Evolutionary conservation across 2,329 filamentous ascomycete species (phyloP).

Genomic region (Blastomyces parvus): DNA sequence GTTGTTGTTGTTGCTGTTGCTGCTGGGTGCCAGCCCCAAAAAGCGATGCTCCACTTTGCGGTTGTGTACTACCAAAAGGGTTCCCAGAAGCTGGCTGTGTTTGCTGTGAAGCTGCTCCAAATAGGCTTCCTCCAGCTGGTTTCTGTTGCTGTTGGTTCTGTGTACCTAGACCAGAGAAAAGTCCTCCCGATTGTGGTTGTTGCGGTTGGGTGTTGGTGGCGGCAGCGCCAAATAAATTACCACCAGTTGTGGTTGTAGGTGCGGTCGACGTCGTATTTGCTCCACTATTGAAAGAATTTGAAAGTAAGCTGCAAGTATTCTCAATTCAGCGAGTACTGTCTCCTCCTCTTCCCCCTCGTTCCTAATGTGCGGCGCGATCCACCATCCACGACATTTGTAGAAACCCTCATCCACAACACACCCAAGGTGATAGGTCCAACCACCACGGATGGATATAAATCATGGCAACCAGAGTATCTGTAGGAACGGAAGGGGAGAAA

Average conservation of each 20-base stretch:
- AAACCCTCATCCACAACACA: background rate
- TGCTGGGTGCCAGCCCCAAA: conserved; percentile 11
- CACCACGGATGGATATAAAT: background rate
- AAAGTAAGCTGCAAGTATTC: conserved; percentile 3
- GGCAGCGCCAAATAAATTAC: conserved; percentile 23
- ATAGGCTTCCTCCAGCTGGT: conserved; percentile 7
- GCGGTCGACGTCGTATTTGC: conserved; percentile 8
- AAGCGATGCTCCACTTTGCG: conserved; percentile 5
- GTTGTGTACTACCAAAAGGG: conserved; percentile 16
- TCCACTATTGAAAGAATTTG: conserved; percentile 6
- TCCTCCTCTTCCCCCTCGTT: background rate
- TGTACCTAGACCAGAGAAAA: conserved; percentile 21
- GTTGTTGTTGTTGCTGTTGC: conserved; percentile 15
- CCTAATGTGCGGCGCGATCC: background rate
- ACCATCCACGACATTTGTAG: background rate
- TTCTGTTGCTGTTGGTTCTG: conserved; percentile 24
- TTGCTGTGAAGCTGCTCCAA: conserved; percentile 12
- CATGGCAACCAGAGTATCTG: background rate
- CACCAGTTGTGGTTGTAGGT: background rate
- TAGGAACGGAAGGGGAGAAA: background rate
- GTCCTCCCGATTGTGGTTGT: conserved; percentile 25
- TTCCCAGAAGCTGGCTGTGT: conserved; percentile 12
- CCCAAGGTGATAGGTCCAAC: background rate
- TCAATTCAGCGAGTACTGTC: background rate
- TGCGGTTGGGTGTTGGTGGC: conserved; percentile 25